Evolutionary conservation across 1,284 basidiomycete genomes (phyloP), one percentile per base, ranked within the genome.

Genomic region (Moniliophthora roreri): DNA sequence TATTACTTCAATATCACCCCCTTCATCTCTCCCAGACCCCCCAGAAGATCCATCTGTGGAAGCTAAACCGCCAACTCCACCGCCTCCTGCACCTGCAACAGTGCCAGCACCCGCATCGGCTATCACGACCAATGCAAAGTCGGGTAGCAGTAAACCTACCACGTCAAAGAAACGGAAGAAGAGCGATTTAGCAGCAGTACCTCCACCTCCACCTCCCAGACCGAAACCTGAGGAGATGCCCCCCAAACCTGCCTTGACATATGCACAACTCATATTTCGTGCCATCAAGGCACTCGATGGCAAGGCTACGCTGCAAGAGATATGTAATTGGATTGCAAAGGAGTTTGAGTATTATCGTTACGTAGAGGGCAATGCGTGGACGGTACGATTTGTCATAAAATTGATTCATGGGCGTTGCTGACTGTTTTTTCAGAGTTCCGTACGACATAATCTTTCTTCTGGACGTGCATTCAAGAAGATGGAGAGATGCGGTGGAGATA

Each of bases 371-470:
- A 76, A 77, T 10, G 90, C 89, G 38, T 96, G 94, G 94, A 91
- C 91, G 85, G 90, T 91, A 58, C 61, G 82, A 74, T 40, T 32
- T 32, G 52, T 57, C 55, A 47, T 36, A 53, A 28, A 56, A 13
- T 47, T 47, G 51, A 47, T 61, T 40, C 42, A 41, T 56, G 38
- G 36, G 46, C 51, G 47, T n/a, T 42, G 28, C 59, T 61, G 28
- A 42, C 57, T 50, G 57, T 59, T 36, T 48, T 35, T 41, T 32
- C 62, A 96, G 87, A 94, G 91, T 63, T 95, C 94, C 36, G 89
- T 96, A 48, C 87, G 94, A 39, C 94, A 96, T 68, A 95, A 94
- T 67, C 72, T 97, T 18, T 94, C 92, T 1, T 90, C 93, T 24
- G 90, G 91, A 66, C 85, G 87, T 57, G 91, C 91, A 0, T 95